A percentile compares a stretch with the other conserved stretches of the same genome.
Conservation (phyloP, 1,284 basidiomycete species). For the Exobasidium cylindrosporum region DNA sequence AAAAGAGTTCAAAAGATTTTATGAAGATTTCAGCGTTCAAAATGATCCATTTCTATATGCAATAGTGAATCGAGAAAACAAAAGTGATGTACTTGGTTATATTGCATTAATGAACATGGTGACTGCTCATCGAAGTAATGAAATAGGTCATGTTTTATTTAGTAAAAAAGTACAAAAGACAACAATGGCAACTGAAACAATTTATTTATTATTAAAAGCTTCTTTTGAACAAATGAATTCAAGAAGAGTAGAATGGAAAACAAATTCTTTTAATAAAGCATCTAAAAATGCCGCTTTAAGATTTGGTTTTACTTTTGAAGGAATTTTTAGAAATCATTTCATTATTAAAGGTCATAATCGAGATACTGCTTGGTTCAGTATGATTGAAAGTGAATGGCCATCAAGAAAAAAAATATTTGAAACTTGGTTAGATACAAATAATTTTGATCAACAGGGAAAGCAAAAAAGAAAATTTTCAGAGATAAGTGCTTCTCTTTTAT, state of each 20-base stretch:
- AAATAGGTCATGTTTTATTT: conserved; percentile 41
- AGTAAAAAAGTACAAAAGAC: conserved; percentile 27
- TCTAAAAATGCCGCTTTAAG: conserved; percentile 34
- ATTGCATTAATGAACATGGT: conserved; percentile 9
- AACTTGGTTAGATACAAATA: conserved; percentile 22
- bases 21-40: background rate
- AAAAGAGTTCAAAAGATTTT: background rate
- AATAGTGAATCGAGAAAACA: background rate
- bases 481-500: background rate
- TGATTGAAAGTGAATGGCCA: conserved; percentile 41
- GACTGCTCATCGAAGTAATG: conserved; percentile 23
- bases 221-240: conserved; percentile 28
- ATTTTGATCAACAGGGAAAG: background rate
- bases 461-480: background rate
- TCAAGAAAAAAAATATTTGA: conserved; percentile 23
- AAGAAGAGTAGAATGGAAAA: conserved; percentile 45
- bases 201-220: conserved; percentile 26
- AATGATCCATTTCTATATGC: conserved; percentile 5
- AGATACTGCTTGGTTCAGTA: conserved; percentile 40
- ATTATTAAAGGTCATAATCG: conserved; percentile 34
- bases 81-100: background rate
- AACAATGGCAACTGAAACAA: conserved; percentile 26
- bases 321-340: conserved; percentile 29
- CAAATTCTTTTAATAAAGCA: conserved; percentile 30
- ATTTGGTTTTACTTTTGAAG: conserved; percentile 38